Base-by-base conservation (phyloP, 306 rosid genomes). In the Ormosia emarginata region DNA sequence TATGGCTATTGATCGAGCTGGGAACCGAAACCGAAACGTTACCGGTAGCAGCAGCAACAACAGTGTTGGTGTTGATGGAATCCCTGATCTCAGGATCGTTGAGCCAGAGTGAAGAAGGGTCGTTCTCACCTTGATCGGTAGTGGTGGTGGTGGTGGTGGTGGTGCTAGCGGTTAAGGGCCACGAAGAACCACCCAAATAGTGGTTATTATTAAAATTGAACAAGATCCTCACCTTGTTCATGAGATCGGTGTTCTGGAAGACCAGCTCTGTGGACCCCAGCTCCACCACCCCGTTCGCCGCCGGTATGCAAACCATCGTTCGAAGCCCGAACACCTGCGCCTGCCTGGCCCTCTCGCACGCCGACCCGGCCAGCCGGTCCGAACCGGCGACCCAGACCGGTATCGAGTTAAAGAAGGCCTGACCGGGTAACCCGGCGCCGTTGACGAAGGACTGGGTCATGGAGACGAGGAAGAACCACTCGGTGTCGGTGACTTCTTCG, bases 391-490 rank as follows among this genome's bases (percentile, higher is more conserved):
- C 69, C 98, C 98, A 95, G 0, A 90, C 85, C 3, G 97, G 93
- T n/a, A 9, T n/a, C 2, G 97, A 87, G 7, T 62, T 79, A 66
- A 83, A 75, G 30, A 90, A 90, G 0, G 98, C 93, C 59, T 93
- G 96, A 0, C 98, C 97, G 0, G 98, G 94, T 2, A 95, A 61
- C 2, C 97, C 97, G 1, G 73, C 37, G 7, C 94, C 99, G 84
- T 87, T 85, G 7, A 85, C 85, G 44, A 95, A 95, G 2, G 91
- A 88, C 74, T 95, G 99, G 0, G 99, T 93, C 99, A 95, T 95
- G 7, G 99, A 95, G 4, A 95, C 87, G 1, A 95, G 84, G 49
- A 92, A 95, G 91, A 93, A 93, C 99, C 99, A 95, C 83, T 95
- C 99, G 2, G 99, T 92, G 64, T 95, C 98, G 4, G 99, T 95